Evolutionary conservation across 2,329 filamentous ascomycete species (phyloP), one percentile per base, ranked within the genome.

Genomic region (Diaporthe citrichinensis): DNA sequence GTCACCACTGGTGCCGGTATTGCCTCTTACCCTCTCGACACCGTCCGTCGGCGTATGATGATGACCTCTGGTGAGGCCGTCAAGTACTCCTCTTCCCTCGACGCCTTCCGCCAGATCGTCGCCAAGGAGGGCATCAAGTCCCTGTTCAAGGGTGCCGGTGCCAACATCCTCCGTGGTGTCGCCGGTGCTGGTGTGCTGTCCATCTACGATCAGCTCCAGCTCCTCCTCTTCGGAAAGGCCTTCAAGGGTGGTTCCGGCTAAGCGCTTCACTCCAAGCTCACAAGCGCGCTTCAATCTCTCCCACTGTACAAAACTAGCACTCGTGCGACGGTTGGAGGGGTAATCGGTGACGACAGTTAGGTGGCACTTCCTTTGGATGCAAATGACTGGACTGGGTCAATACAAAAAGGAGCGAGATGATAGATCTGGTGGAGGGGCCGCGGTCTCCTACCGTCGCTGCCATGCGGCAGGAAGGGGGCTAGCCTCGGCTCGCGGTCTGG

Each of bases 151-250:
- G 97, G 97, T 96, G 97, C 97, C 87, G 97, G 97, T 95, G 97
- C 97, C 93, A 99, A 99, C 95, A 99, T 99, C 86, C 97, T 99
- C 91, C 97, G 97, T 98, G 97, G 97, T 98, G 97, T 99, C 86
- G 97, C 97, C 86, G 97, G 97, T 95, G 97, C 97, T 91, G 97
- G 97, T 99, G 97, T 99, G 87, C 92, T 99, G 87, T 99, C 97
- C 88, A 98, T 99, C 95, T 99, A 99, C 91, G 97, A 99, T 89
- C 96, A 98, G 93, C 95, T 95, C 88, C 97, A 99, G 94, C 93
- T 99, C 87, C 89, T 99, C 88, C 90, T 99, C 89, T 99, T 99
- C 95, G 97, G 97, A 89, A 98, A 99, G 96, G 95, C 95, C 92
- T 99, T 96, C 96, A 98, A 97, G 85, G 87, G 88, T 80, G 87